Evolutionary conservation across 2,329 filamentous ascomycete genomes (phyloP).

Genomic region (Fusarium robinianum): DNA sequence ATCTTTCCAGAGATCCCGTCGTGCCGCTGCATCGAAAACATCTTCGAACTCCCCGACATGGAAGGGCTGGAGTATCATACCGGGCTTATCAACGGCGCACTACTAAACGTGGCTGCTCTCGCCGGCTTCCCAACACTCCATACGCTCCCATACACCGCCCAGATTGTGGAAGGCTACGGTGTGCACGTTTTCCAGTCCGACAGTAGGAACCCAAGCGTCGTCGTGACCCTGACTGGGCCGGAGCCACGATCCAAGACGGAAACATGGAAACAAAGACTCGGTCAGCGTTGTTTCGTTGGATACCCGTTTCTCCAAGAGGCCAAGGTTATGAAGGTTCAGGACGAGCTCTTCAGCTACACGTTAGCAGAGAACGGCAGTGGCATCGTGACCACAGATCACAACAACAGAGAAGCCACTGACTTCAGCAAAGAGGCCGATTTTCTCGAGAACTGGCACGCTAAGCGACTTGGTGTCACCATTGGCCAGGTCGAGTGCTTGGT

Average conservation of each 20-base stretch:
- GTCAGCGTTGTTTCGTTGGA: constrained; percentile 84
- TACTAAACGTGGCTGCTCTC: constrained; percentile 80
- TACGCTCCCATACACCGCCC: constrained; percentile 80
- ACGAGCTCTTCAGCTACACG: constrained; percentile 90
- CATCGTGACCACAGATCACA: constrained; percentile 71
- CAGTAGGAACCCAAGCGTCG: constrained; percentile 94
- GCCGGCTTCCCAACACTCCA: constrained; percentile 93
- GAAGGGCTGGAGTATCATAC: constrained; percentile 86
- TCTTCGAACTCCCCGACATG: constrained; percentile 90
- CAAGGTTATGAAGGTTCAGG: constrained; percentile 84
- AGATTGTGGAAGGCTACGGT: constrained; percentile 73
- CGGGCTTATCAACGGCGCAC: constrained; percentile 81
- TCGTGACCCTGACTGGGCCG: constrained; percentile 79
- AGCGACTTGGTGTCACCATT: constrained; percentile 84
- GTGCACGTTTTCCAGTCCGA: constrained; percentile 96
- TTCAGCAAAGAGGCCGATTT: constrained; percentile 83
- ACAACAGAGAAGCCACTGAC: constrained; percentile 74
- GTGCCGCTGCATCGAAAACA: constrained; percentile 93
- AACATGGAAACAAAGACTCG: constrained; percentile 77
- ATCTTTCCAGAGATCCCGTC: constrained; percentile 86
- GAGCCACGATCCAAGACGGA: constrained; percentile 72
- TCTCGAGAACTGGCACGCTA: constrained; percentile 87
- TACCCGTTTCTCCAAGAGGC: constrained; percentile 96
- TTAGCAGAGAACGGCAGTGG: constrained; percentile 68
- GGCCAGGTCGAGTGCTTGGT: constrained; percentile 87